Evolutionary conservation across 2,329 filamentous ascomycete genomes (phyloP).

Genomic region (Aureobasidium sp.): DNA sequence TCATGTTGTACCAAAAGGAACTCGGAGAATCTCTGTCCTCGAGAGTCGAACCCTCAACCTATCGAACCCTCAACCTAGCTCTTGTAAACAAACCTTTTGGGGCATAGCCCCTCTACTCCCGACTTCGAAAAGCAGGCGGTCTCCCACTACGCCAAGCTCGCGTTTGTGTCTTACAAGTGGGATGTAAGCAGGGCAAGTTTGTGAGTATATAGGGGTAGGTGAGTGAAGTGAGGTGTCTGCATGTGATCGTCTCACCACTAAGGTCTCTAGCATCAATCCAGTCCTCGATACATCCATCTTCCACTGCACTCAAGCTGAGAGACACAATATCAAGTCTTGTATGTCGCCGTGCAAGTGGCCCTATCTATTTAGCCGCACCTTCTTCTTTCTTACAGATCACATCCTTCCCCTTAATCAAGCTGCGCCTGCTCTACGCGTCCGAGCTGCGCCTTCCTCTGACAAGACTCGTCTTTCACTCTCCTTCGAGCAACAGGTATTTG

Average conservation of each 20-base stretch:
- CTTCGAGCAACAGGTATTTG: neutral
- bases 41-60: neutral
- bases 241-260: neutral
- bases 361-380: neutral
- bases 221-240: neutral
- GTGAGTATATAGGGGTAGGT: neutral
- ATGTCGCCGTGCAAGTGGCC: neutral
- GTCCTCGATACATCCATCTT: neutral
- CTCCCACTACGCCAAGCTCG: slow-evolving; percentile 5
- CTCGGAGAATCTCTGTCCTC: neutral
- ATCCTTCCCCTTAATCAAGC: neutral
- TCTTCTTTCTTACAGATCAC: neutral
- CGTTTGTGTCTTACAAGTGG: slow-evolving; percentile 8
- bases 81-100: neutral
- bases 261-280: no score
- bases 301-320: neutral
- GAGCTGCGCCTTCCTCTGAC: neutral
- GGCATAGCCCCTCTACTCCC: neutral
- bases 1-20: neutral
- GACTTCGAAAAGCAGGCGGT: neutral
- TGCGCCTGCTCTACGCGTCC: neutral
- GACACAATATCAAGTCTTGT: neutral
- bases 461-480: neutral
- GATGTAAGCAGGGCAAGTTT: neutral
- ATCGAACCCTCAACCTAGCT: neutral